A percentile compares a stretch with the other conserved stretches of the same genome.
phyloP scores from a whole-genome alignment of 2,329 filamentous ascomycete genomes.

The Diaporthe sp. region DNA sequence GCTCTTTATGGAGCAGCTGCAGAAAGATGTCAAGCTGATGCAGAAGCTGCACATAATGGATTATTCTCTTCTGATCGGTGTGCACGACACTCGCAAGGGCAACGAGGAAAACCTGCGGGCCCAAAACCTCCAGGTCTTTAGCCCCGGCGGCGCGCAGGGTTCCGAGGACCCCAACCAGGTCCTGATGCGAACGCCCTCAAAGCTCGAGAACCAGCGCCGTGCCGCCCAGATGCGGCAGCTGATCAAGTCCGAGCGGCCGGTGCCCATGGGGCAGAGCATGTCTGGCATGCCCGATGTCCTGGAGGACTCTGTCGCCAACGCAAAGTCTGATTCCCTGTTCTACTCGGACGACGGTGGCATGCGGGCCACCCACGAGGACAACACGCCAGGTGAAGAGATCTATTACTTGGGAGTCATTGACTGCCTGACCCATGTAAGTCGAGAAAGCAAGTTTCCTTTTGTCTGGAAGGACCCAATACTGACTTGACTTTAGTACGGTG shows the following conservation, averaged over 20 bases:
- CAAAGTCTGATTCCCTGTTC: conserved; percentile 82
- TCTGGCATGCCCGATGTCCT: conserved; percentile 93
- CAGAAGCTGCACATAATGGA: conserved; percentile 98
- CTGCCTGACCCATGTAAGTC: conserved; percentile 93
- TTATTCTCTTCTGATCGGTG: conserved; percentile 94
- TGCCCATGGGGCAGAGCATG: conserved; percentile 88
- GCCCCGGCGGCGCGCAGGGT: conserved; percentile 80
- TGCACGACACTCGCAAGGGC: conserved; percentile 89
- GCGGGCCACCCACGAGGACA: conserved; percentile 91
- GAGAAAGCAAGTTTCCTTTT: background rate
- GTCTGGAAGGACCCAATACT: conserved; percentile 4
- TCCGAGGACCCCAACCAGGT: conserved; percentile 71
- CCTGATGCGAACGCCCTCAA: conserved; percentile 91
- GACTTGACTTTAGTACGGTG: conserved; percentile 77
- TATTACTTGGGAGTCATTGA: conserved; percentile 99
- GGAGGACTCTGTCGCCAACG: conserved; percentile 79
- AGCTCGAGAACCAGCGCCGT: conserved; percentile 91
- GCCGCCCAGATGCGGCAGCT: conserved; percentile 91
- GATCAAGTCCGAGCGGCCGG: conserved; percentile 91
- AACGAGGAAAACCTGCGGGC: conserved; percentile 94
- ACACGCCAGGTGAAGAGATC: conserved; percentile 87
- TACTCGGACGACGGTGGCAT: conserved; percentile 96
- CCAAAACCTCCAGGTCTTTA: conserved; percentile 94
- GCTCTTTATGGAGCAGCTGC: conserved; percentile 89
- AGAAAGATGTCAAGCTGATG: conserved; percentile 87